Conservation (phyloP, 2,329 filamentous ascomycete genomes). For the Pezicula rhizophila region DNA sequence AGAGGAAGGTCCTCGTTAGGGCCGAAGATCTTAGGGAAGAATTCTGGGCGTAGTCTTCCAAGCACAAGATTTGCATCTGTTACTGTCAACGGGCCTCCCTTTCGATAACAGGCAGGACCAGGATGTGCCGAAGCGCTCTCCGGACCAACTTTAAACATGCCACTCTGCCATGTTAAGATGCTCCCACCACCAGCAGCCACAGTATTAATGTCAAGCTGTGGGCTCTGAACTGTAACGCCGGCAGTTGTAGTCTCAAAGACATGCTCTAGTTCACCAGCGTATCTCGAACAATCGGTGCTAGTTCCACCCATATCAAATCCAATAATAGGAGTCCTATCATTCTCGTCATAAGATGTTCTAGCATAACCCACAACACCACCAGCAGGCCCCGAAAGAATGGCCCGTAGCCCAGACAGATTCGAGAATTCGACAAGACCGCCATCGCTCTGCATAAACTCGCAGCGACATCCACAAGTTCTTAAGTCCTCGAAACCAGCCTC, state of each 20-base stretch:
- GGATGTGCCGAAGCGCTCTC: constrained; percentile 63
- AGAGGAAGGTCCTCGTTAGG: constrained; percentile 55
- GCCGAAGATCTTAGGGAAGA: constrained; percentile 69
- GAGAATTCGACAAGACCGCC: constrained; percentile 37
- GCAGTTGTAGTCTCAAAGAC: constrained; percentile 68
- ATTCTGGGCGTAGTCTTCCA: constrained; percentile 53
- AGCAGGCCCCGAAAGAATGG: constrained; percentile 59
- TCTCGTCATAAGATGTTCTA: constrained; percentile 75
- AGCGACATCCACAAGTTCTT: constrained; percentile 48
- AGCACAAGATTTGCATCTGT: constrained; percentile 68
- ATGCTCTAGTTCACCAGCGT: constrained; percentile 63
- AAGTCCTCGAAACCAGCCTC: constrained; percentile 55
- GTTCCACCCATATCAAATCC: constrained; percentile 85
- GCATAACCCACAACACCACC: constrained; percentile 69
- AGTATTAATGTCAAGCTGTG: constrained; percentile 70
- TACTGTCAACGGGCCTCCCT: constrained; percentile 64
- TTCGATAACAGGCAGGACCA: constrained; percentile 68
- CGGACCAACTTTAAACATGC: constrained; percentile 63
- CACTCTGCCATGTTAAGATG: constrained; percentile 58
- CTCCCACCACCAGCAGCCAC: constrained; percentile 47
- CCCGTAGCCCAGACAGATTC: constrained; percentile 54
- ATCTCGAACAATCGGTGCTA: constrained; percentile 65
- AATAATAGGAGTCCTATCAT: constrained; percentile 76
- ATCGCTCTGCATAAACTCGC: constrained; percentile 59
- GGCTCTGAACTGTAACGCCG: constrained; percentile 64